These are phyloP conservation scores for Podaxis sp. DNA, from an alignment of 768 basidiomycete genomes.

Conservation along the genomic window DNA sequence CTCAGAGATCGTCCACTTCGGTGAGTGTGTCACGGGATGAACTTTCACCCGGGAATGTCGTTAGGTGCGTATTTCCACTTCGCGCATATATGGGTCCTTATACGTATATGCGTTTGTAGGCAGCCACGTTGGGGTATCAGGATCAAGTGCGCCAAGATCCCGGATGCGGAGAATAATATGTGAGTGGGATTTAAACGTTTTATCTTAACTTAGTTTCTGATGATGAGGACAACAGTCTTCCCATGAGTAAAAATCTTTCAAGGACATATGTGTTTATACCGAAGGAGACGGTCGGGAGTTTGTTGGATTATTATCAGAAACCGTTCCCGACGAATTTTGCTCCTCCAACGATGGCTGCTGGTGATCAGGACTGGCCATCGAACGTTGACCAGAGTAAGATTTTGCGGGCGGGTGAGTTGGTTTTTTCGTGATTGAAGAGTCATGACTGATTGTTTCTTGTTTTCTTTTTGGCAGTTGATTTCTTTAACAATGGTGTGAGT, in stretches of 20 bases:
- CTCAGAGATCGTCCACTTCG: conserved; percentile 11
- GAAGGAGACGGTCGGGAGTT: conserved; percentile 26
- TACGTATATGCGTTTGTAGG: conserved; percentile 9
- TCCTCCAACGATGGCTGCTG: not conserved
- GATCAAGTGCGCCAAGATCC: conserved; percentile 34
- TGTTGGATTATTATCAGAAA: conserved; percentile 34
- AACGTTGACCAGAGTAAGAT: conserved; percentile 24
- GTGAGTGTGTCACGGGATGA: not conserved
- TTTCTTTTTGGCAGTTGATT: conserved; percentile 24
- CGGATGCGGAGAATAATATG: conserved; percentile 30
- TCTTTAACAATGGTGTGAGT: conserved; percentile 35
- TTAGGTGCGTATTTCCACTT: conserved; percentile 21
- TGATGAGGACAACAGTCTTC: conserved; percentile 5
- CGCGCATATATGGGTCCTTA: not conserved
- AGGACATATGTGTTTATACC: conserved; percentile 38
- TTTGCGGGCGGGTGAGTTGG: conserved; percentile 21
- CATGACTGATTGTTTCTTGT: not conserved
- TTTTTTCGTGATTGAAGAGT: too few relatives aligned
- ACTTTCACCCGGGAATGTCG: conserved; percentile 6
- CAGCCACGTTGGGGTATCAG: conserved; percentile 42
- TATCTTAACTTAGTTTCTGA: too few relatives aligned
- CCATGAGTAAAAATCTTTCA: conserved; percentile 1
- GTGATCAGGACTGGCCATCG: conserved; percentile 19
- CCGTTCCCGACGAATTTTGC: conserved; percentile 23
- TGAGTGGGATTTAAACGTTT: conserved; percentile 15